Percentiles rank a stretch among this genome's conserved stretches.
Evolutionary conservation across 1,284 basidiomycete species (phyloP).

Genomic region (Cutaneotrichosporon sp.): DNA sequence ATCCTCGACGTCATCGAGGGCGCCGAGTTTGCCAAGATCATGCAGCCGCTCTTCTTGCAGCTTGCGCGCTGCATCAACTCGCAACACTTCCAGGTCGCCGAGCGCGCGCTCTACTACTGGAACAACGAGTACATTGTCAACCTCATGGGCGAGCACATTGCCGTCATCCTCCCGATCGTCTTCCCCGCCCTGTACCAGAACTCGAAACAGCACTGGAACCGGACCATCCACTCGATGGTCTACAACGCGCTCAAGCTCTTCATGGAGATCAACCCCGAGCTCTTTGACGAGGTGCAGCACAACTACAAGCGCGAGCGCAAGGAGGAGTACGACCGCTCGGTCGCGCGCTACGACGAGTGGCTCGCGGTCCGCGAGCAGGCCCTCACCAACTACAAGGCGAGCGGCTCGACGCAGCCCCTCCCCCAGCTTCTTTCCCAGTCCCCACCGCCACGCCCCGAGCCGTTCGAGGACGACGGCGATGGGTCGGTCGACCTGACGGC

Average conservation of each 20-base stretch:
- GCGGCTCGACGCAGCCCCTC: conserved; percentile 66
- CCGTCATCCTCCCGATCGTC: conserved; percentile 88
- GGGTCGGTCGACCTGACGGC: conserved; percentile 83
- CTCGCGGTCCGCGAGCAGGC: conserved; percentile 74
- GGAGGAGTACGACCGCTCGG: conserved; percentile 81
- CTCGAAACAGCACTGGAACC: conserved; percentile 97
- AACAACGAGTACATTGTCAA: conserved; percentile 99
- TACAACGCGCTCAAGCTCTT: conserved; percentile 98
- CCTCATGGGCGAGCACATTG: conserved; percentile 95
- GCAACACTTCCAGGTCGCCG: conserved; percentile 95
- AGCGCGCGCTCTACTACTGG: conserved; percentile 92
- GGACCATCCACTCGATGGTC: conserved; percentile 98
- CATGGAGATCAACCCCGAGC: conserved; percentile 97
- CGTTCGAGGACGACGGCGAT: conserved; percentile 78
- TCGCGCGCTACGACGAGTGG: conserved; percentile 81
- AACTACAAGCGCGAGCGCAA: conserved; percentile 88
- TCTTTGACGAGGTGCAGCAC: conserved; percentile 92
- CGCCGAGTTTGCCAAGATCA: conserved; percentile 94
- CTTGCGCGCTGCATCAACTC: conserved; percentile 97
- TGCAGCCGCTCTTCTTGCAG: conserved; percentile 91
- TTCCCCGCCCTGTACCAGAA: conserved; percentile 98
- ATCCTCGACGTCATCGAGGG: conserved; percentile 98
- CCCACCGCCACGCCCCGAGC: conserved; percentile 65
- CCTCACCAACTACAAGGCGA: conserved; percentile 65
- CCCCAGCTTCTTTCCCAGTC: conserved; percentile 68